Conservation (phyloP, 768 basidiomycete genomes). For the Psilocybe cyanescens region DNA sequence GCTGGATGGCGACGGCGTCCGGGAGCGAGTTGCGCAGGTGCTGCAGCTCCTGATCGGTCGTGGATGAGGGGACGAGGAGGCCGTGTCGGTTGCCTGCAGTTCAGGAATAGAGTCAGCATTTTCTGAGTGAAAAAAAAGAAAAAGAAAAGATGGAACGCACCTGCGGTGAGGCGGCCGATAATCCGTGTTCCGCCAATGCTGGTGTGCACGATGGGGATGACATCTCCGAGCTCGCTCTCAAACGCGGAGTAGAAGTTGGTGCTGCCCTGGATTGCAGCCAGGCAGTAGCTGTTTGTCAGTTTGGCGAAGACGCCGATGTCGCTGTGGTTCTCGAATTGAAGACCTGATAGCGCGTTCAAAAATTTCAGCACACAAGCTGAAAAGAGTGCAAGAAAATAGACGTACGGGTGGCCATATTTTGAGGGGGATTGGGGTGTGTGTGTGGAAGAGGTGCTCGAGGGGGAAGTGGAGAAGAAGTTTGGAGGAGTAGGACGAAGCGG, state of each 20-base stretch:
- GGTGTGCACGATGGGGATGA: slow-evolving; percentile 95
- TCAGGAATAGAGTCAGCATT: background rate
- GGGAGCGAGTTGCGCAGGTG: slow-evolving; percentile 96
- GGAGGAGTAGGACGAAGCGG: background rate
- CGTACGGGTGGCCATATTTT: slow-evolving; percentile 54
- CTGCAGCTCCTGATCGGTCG: slow-evolving; percentile 97
- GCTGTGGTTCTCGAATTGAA: slow-evolving; percentile 93
- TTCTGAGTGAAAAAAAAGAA: background rate
- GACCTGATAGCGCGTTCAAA: slow-evolving; percentile 53
- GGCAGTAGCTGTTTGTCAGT: slow-evolving; percentile 97
- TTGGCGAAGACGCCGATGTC: slow-evolving; percentile 98
- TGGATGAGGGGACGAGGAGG: slow-evolving; percentile 92
- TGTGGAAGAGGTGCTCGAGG: slow-evolving; percentile 4
- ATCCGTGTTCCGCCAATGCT: slow-evolving; percentile 95
- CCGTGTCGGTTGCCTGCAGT: slow-evolving; percentile 92
- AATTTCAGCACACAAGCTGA: slow-evolving; percentile 7
- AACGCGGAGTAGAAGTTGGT: slow-evolving; percentile 99
- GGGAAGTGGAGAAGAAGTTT: background rate
- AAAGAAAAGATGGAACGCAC: slow-evolving; percentile 40
- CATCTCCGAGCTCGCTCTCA: slow-evolving; percentile 86
- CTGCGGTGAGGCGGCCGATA: slow-evolving; percentile 90
- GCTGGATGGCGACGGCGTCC: slow-evolving; percentile 90
- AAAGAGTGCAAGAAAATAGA: slow-evolving; percentile 1
- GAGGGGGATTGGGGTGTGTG: slow-evolving; percentile 4
- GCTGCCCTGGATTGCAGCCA: slow-evolving; percentile 90